phyloP scores from a whole-genome alignment of 768 basidiomycete genomes.

The Auricularia sp. region DNA sequence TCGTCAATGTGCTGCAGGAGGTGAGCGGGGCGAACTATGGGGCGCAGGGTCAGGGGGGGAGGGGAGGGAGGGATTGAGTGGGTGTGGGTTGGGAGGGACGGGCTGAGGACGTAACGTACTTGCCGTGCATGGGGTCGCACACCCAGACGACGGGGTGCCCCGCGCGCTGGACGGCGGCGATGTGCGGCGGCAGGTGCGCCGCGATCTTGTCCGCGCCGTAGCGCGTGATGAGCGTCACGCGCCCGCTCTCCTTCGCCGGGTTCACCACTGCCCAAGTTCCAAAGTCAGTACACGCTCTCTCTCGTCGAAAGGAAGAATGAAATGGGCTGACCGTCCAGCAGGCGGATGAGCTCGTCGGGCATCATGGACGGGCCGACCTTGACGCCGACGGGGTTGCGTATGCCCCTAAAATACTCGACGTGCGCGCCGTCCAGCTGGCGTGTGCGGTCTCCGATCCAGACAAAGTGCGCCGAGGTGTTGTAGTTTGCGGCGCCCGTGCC shows the following conservation, averaged over 20 bases:
- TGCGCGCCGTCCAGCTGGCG: conserved; percentile 87
- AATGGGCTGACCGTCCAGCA: conserved; percentile 60
- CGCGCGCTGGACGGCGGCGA: conserved; percentile 66
- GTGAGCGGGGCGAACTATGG: not conserved
- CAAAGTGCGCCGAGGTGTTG: conserved; percentile 87
- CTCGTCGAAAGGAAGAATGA: no score
- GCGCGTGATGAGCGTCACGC: conserved; percentile 83
- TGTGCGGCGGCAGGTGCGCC: conserved; percentile 65
- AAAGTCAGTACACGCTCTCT: no score
- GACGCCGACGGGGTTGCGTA: conserved; percentile 89
- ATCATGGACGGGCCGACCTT: conserved; percentile 91
- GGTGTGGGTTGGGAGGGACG: no score
- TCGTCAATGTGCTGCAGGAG: conserved; percentile 63
- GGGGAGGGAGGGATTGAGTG: no score
- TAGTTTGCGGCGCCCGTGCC: no score
- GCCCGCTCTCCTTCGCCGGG: conserved; percentile 69
- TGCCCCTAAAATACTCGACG: conserved; percentile 88
- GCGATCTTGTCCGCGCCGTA: conserved; percentile 89
- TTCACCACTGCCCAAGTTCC: conserved; percentile 76
- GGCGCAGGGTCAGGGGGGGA: no score
- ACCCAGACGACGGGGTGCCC: conserved; percentile 89
- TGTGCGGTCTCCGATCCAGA: conserved; percentile 97
- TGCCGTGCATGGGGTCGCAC: conserved; percentile 98
- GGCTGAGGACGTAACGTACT: conserved; percentile 62
- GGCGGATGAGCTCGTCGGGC: conserved; percentile 58